Base-by-base conservation (phyloP, 2,329 filamentous ascomycete species). In the Lachnellula arida region DNA sequence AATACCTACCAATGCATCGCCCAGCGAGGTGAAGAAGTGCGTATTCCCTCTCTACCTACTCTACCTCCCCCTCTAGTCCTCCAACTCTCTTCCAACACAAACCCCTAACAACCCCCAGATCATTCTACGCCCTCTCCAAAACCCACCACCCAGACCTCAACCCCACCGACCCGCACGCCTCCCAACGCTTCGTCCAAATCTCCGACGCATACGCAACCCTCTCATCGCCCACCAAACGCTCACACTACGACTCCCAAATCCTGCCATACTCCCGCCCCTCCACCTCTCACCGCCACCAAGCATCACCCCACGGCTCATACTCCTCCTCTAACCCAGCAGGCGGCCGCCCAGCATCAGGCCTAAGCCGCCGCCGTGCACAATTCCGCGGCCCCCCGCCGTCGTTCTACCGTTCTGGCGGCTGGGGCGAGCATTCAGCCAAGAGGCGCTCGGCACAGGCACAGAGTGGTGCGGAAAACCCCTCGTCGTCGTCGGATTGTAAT, bases 71-170 rank as follows among this genome's bases (percentile, higher is more conserved):
- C n/a, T n/a, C n/a, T n/a, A n/a, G n/a, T n/a, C n/a, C n/a, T n/a
- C n/a, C n/a, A n/a, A n/a, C 19, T 23, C 37, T 40, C 40, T n/a
- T 40, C 49, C 54, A 49, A 55, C n/a, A 39, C 37, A 5, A 39
- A 4, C 2, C n/a, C 34, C 19, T 40, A n/a, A n/a, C n/a, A 35
- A 56, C 39, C n/a, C 32, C 28, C 56, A 86, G 82, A 67, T 83
- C 83, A 63, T 99, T 97, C 81, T 97, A 97, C 79, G 74, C 81
- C 59, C 88, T 97, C 71, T 96, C 91, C 68, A 96, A 97, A 74
- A 76, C 81, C 53, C 87, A 96, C 79, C 94, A 99, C 73, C 94
- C 94, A 1, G 94, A 99, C 78, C 85, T 86, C 70, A 95, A 97
- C 78, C 89, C 81, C 58, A 70, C 81, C 64, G 87, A 96, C 73